phyloP scores from a whole-genome alignment of 1,284 basidiomycete genomes.

The Sparassis latifolia region DNA sequence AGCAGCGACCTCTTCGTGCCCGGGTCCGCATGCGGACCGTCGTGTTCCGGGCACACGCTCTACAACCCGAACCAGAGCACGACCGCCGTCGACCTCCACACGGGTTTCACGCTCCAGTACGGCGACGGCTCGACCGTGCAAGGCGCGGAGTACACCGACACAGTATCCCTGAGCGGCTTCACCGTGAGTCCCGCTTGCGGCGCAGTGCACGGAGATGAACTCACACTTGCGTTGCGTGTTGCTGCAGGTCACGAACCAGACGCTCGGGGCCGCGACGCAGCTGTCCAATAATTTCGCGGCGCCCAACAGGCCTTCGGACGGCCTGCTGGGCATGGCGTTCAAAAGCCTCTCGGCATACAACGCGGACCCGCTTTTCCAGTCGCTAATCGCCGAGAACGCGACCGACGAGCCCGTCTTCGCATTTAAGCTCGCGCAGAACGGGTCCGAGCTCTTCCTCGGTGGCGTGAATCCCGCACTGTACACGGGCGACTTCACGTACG shows the following conservation, averaged over 20 bases:
- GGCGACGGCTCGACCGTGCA: too few species aligned
- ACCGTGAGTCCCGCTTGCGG: conserved; percentile 25
- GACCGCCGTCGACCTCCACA: conserved; percentile 13
- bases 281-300: conserved; percentile 19
- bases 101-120: conserved; percentile 20
- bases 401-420: conserved; percentile 27
- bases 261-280: conserved; percentile 15
- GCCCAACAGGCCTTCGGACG: conserved; percentile 21
- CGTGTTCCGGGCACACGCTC: too few species aligned
- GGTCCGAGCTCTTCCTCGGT: conserved; percentile 36
- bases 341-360: conserved; percentile 16
- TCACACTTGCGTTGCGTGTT: not conserved
- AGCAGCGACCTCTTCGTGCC: too few species aligned
- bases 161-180: conserved; percentile 24
- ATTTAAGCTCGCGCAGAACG: conserved; percentile 27
- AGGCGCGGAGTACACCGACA: not conserved
- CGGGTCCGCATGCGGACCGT: too few species aligned
- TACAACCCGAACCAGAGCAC: conserved; percentile 1
- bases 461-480: conserved; percentile 19
- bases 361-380: conserved; percentile 16
- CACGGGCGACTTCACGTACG: conserved; percentile 17
- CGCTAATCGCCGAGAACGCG: conserved; percentile 15
- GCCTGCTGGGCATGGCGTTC: conserved; percentile 26
- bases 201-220: conserved; percentile 25
- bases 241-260: conserved; percentile 14